Base-by-base conservation (phyloP, 345 rosid species). In the Heritiera littoralis region DNA sequence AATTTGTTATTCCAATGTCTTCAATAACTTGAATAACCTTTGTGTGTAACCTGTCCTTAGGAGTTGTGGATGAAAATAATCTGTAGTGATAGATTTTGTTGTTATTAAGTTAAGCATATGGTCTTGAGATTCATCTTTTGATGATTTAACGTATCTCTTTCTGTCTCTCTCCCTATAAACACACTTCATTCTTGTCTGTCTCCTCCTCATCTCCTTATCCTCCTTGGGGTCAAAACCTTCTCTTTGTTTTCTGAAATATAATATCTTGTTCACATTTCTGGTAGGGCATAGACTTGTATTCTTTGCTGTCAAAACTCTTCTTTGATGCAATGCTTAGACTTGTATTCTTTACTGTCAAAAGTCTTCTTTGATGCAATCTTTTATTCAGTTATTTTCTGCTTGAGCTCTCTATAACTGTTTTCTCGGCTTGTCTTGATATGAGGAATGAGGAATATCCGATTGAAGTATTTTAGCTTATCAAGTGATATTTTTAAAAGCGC, bases 361-460 rank as follows among this genome's bases (percentile, higher is more conserved):
- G 15, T 66, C 65, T 63, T 38, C 40, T 23, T 74, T 23, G 46
- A 59, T 58, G 7, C 51, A 45, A 40, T 40, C 30, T 48, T 35
- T 74, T 49, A 3, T 43, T 59, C 40, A 45, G 63, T 46, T 73
- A 66, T 38, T 74, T 20, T 67, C 48, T 41, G 66, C 58, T 46
- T 10, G 9, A 40, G 32, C n/a, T 28, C 41, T 66, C 30, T 66
- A 9, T 55, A 18, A 76, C 59, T 38, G 17, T 67, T 69, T 52
- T 61, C 32, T 55, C 38, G 49, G 51, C 32, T 73, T 55, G 79
- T 35, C 14, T 43, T 65, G 7, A 20, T 65, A 28, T 0, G 6
- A 68, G 52, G 49, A 74, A 60, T 67, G 66, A 73, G 75, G 58
- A 66, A 66, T 68, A 38, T 43, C 67, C 14, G 74, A 63, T 28